phyloP scores from a whole-genome alignment of 257 asterid species.

The Primulina eburnea region DNA sequence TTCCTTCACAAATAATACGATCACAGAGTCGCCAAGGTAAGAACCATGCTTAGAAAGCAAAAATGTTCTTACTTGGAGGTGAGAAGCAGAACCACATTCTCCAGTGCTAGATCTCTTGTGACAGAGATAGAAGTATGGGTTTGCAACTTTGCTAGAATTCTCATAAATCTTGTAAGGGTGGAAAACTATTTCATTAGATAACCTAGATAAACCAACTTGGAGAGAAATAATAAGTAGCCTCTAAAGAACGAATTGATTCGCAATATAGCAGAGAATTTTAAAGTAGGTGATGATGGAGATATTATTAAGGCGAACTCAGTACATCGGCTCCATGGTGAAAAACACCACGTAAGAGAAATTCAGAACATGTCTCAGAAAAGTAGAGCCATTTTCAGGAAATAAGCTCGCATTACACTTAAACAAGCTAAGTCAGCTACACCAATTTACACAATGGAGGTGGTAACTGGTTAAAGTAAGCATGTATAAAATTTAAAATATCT shows the following conservation, averaged over 20 bases:
- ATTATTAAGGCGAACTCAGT: too few relatives aligned
- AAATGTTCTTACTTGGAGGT: constrained; percentile 31
- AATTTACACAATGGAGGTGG: background rate
- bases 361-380: background rate
- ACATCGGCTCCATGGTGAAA: background rate
- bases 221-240: background rate
- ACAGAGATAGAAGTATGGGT: constrained; percentile 13
- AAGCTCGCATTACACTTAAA: background rate
- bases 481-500: background rate
- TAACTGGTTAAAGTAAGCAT: background rate
- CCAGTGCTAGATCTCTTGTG: constrained; percentile 18
- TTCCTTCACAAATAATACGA: constrained; percentile 65
- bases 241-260: background rate
- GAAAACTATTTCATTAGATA: background rate
- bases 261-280: background rate
- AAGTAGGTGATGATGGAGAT: background rate
- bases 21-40: constrained; percentile 46
- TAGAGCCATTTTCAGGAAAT: background rate
- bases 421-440: constrained; percentile 3
- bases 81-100: constrained; percentile 34
- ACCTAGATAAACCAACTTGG: background rate
- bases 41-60: constrained; percentile 44
- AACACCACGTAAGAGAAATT: constrained; percentile 1
- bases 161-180: background rate
- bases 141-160: background rate